Conservation (phyloP, 768 basidiomycete genomes). For the Holtermanniella nyarrowii region DNA sequence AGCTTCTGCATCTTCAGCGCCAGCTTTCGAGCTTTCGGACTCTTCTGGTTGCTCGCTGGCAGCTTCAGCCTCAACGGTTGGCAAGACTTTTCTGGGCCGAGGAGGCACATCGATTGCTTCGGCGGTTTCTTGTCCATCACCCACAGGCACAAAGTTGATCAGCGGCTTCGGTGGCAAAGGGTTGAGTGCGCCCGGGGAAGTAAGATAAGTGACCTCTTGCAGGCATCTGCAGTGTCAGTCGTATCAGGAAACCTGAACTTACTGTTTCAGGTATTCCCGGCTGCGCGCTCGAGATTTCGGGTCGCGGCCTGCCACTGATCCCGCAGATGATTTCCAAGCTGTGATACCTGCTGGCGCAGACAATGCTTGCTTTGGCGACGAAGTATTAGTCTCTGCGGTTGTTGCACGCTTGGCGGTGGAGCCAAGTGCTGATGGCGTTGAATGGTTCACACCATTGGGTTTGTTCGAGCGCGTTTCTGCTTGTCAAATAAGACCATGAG, state of each 20-base stretch:
- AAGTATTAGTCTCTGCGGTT: background rate
- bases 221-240: constrained; percentile 55
- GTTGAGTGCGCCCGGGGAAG: constrained; percentile 93
- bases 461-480: background rate
- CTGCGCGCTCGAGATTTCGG: constrained; percentile 92
- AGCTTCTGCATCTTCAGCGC: background rate
- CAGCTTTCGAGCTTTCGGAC: no score
- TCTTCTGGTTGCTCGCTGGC: background rate
- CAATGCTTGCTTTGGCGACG: background rate
- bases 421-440: background rate
- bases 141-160: constrained; percentile 5
- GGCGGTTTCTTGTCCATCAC: background rate
- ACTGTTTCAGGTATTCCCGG: constrained; percentile 96
- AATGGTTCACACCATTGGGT: background rate
- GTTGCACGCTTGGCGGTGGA: no score
- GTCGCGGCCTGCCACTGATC: constrained; percentile 76
- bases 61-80: background rate
- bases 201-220: constrained; percentile 95
- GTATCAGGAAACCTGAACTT: constrained; percentile 38
- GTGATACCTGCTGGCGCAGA: constrained; percentile 37
- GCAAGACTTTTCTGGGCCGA: constrained; percentile 8
- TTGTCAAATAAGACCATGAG: background rate
- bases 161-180: constrained; percentile 77
- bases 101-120: background rate
- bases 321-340: constrained; percentile 43